Evolutionary conservation across 176 grass and related monocot species (phyloP).

Genomic region (Aechmea fasciata): DNA sequence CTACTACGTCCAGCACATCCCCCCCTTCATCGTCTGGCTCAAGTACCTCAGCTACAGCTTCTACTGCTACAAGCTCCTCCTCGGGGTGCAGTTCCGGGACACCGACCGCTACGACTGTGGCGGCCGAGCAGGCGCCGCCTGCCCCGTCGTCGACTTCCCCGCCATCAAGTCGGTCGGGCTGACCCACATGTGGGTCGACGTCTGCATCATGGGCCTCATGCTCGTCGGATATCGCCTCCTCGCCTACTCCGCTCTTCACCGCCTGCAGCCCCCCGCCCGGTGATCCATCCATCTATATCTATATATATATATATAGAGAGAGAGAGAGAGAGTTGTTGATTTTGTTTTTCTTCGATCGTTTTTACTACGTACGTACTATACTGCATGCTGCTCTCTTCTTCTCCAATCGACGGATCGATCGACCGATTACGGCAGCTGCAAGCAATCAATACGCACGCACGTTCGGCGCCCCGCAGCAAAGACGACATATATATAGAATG

Average conservation of each 20-base stretch:
- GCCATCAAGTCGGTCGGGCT: slow-evolving; percentile 82
- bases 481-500: too few species aligned
- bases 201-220: slow-evolving; percentile 85
- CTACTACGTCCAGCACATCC: slow-evolving; percentile 97
- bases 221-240: slow-evolving; percentile 83
- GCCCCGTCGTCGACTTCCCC: slow-evolving; percentile 62
- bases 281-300: too few species aligned
- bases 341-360: too few species aligned
- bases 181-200: slow-evolving; percentile 67
- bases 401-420: too few species aligned
- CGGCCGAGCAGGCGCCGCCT: slow-evolving; percentile 23
- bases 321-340: too few species aligned
- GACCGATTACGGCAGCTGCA: too few species aligned
- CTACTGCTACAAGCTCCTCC: slow-evolving; percentile 89
- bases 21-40: slow-evolving; percentile 75
- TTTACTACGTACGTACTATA: too few species aligned
- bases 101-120: slow-evolving; percentile 58
- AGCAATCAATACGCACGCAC: too few species aligned
- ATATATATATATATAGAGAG: too few species aligned
- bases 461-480: too few species aligned
- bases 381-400: too few species aligned
- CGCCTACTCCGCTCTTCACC: slow-evolving; percentile 73
- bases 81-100: slow-evolving; percentile 64
- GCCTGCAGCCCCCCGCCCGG: slow-evolving; percentile 33
- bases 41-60: slow-evolving; percentile 96